phyloP scores from a whole-genome alignment of 139 green algal genomes.

The Deuterostichococcus epilithicus region DNA sequence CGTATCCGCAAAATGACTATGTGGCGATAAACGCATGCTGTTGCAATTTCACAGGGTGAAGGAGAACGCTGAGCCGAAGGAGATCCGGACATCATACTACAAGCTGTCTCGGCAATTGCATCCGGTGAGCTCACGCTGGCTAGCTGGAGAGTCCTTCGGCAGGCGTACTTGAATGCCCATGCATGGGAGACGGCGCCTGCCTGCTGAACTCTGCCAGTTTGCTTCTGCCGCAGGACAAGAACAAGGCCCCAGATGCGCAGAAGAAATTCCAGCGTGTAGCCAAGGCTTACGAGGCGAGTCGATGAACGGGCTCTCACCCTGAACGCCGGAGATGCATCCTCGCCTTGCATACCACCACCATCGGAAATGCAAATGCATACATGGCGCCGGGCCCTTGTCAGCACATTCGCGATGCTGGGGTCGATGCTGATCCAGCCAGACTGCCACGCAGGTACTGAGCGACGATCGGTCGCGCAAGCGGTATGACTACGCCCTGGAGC shows the following conservation, averaged over 20 bases:
- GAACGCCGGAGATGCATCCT: too few species aligned
- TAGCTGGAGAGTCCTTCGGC: too few species aligned
- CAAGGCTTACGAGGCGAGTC: neutral
- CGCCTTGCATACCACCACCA: too few species aligned
- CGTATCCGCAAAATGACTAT: too few species aligned
- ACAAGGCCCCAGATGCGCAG: neutral
- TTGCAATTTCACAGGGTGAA: neutral
- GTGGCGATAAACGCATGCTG: too few species aligned
- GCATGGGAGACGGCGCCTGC: neutral
- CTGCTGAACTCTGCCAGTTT: neutral
- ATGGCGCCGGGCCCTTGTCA: too few species aligned
- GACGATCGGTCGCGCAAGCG: neutral
- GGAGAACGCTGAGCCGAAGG: neutral
- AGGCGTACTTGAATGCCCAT: too few species aligned
- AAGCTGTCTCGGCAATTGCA: neutral
- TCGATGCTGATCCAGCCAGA: neutral
- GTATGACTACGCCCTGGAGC: neutral
- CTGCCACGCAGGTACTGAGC: neutral
- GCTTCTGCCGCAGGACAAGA: conserved; percentile 2
- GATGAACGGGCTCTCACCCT: too few species aligned
- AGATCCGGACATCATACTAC: neutral
- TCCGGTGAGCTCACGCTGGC: neutral
- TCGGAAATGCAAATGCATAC: too few species aligned
- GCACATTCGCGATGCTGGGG: too few species aligned
- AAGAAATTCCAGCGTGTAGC: neutral